Base-by-base conservation (phyloP, 306 rosid species). In the Ziziphus jujuba region DNA sequence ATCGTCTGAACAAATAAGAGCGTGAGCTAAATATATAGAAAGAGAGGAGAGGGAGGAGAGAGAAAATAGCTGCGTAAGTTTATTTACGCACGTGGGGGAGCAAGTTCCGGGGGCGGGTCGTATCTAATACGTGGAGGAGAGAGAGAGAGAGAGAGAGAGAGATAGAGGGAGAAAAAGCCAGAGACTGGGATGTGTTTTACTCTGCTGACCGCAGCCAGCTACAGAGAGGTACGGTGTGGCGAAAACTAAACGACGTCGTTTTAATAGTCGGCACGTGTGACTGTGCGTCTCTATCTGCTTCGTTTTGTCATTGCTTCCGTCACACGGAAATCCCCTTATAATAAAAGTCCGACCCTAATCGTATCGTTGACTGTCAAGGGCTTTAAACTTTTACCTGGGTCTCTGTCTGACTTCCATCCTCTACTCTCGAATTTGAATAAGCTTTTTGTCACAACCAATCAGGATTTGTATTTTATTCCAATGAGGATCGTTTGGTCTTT, bases 241-340 rank as follows among this genome's bases (percentile, higher is more conserved):
- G 20, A 9, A 20, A 21, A 12, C 35, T 4, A 13, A 24, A 44
- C 34, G 16, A 7, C 6, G 47, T 56, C 17, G 38, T 33, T 16
- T n/a, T 9, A 36, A 8, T 15, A 33, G 21, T 10, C 0, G 0
- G 1, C 0, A 0, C 0, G 34, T 12, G 53, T 0, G 74, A 75
- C 81, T 62, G 90, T 61, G 48, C 9, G 28, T 24, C 72, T 1
- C 56, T 31, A 11, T 19, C 0, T 12, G 0, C 7, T 16, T 49
- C 5, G 59, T 89, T 76, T 55, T 77, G 97, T 91, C 97, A 91
- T 5, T 61, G 96, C 92, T 79, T 82, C 15, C 92, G 87, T 91
- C 91, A 88, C 67, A 20, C 11, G 0, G 76, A 63, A 70, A 52
- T 38, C 55, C 45, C 19, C 2, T 19, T 7, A 15, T 8, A 53